A percentile compares a stretch with the other conserved stretches of the same genome.
These are phyloP conservation scores for Ochetophila trinervis DNA, from an alignment of 306 rosid species.

Conservation along the genomic window DNA sequence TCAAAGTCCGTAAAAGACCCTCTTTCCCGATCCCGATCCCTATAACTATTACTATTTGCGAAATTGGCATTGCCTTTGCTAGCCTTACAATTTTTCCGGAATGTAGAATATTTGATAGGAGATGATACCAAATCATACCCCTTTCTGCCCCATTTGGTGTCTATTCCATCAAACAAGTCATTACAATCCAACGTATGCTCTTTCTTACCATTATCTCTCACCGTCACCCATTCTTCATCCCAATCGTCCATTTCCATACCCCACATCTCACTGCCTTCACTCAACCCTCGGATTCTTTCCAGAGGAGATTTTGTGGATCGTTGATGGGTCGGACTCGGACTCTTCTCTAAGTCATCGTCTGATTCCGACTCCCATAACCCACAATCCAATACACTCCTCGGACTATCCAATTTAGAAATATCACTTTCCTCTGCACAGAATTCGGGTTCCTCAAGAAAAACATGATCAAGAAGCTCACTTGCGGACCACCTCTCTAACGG, in stretches of 20 bases:
- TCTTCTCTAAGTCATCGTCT: slow-evolving; percentile 10
- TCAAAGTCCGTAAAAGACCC: slow-evolving; percentile 12
- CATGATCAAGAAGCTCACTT: slow-evolving; percentile 60
- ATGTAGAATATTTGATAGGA: slow-evolving; percentile 14
- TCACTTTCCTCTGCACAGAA: slow-evolving; percentile 13
- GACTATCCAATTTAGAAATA: slow-evolving; percentile 37
- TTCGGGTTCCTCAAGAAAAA: slow-evolving; percentile 37
- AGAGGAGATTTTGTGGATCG: slow-evolving; percentile 21
- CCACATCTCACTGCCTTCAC: slow-evolving; percentile 15
- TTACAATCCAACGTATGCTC: not conserved
- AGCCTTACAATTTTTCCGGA: slow-evolving; percentile 8
- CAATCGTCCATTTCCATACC: slow-evolving; percentile 13
- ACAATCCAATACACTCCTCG: slow-evolving; percentile 57
- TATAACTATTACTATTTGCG: slow-evolving; percentile 1
- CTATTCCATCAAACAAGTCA: not conserved
- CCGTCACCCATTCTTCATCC: slow-evolving; percentile 57
- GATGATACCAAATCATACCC: not conserved
- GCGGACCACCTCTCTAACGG: slow-evolving; percentile 68
- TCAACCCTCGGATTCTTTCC: slow-evolving; percentile 49
- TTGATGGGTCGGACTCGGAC: slow-evolving; percentile 23
- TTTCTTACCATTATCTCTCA: slow-evolving; percentile 41
- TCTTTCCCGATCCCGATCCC: not conserved
- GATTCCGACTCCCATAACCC: slow-evolving; percentile 47
- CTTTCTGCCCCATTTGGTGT: not conserved
- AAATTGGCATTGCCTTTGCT: slow-evolving; percentile 15